Base-by-base conservation (phyloP, 208 protist genomes). In the Crithidia sp. region DNA sequence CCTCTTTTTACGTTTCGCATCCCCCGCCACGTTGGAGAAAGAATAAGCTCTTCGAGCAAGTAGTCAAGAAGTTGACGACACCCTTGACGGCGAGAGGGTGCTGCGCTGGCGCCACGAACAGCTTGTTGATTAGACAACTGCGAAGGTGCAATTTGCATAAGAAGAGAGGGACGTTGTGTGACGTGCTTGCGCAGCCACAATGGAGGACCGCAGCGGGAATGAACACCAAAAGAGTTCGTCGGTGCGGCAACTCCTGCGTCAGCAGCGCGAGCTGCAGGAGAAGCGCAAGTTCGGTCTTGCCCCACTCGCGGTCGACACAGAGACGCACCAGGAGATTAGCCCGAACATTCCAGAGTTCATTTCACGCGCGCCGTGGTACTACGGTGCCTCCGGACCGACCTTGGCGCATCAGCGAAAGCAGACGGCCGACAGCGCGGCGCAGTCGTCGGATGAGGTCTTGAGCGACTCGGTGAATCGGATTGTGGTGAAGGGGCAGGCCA, bases 331-430 rank as follows among this genome's bases (percentile, higher is more conserved):
- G 37, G 92, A 96, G 70, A 97, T 97, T 69, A 99, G 99, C 90
- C 98, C 99, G 37, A 99, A 99, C 83, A 99, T 99, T 28, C 99
- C 99, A 8, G 87, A 99, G 79, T 99, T 97, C 67, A 99, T 99
- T 63, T 81, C 95, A 3, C 82, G 99, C 49, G 98, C 98, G n/a
- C 98, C 98, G 71, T 99, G 98, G 97, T 99, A 98, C 76, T 95
- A 98, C 50, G 84, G 88, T 9, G 71, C 78, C 16, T 61, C 75
- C 0, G 89, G 92, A 13, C 89, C 93, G 54, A 95, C 86, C 16
- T 77, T 99, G n/a, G 90, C 89, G 16, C 97, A 99, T 84, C 97
- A 99, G 82, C 84, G 89, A 39, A 75, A 85, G 47, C 72, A 68
- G 5, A 72, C 71, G 12, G 45, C 54, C 54, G 54, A 47, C 52